Evolutionary conservation across 306 rosid species (phyloP).

Genomic region (Inga oerstediana): DNA sequence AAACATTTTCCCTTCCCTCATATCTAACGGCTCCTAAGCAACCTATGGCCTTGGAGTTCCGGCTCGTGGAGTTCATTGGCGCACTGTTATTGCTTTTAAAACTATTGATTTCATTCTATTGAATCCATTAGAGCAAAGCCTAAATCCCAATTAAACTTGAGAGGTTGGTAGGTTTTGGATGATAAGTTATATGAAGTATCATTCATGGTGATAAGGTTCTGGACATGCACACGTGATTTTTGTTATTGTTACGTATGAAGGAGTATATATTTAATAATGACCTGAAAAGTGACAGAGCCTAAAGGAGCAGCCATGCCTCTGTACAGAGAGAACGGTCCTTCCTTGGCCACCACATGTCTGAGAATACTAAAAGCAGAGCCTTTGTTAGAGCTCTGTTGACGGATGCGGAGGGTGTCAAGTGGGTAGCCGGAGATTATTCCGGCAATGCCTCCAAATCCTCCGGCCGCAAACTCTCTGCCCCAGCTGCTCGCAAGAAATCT

Average conservation of each 20-base stretch:
- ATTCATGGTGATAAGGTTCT: conserved; percentile 16
- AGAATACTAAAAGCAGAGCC: conserved; percentile 65
- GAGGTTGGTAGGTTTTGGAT: background rate
- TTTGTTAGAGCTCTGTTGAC: conserved; percentile 54
- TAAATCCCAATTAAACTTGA: background rate
- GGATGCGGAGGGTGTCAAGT: conserved; percentile 73
- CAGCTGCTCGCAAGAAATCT: conserved; percentile 74
- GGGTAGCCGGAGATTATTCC: conserved; percentile 85
- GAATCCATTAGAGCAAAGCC: conserved; percentile 22
- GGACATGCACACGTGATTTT: background rate
- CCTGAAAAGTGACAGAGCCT: conserved; percentile 91
- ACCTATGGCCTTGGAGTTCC: background rate
- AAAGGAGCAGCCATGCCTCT: conserved; percentile 89
- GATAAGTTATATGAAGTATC: background rate
- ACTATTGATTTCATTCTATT: background rate
- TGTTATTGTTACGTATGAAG: background rate
- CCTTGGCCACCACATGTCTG: conserved; percentile 48
- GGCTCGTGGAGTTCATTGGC: background rate
- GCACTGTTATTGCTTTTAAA: background rate
- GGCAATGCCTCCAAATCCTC: conserved; percentile 89
- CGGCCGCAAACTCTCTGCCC: conserved; percentile 90
- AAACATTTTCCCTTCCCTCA: no score
- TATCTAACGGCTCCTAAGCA: no score
- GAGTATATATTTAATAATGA: background rate
- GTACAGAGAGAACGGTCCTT: conserved; percentile 75